A percentile compares a stretch with the other conserved stretches of the same genome.
phyloP scores from a whole-genome alignment of 2,329 filamentous ascomycete species.

The Sclerotinia glacialis region DNA sequence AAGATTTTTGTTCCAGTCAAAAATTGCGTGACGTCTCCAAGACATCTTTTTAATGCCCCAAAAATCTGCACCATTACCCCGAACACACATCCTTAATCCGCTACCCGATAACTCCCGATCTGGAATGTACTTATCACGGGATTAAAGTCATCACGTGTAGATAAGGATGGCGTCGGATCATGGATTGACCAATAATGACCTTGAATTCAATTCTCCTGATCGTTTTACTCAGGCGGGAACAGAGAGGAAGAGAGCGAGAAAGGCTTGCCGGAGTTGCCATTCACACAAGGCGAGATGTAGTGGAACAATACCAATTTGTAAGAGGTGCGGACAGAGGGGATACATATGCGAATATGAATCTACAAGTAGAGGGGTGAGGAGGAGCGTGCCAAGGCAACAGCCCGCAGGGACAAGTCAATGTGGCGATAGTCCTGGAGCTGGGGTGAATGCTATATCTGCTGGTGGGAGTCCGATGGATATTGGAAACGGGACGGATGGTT shows the following conservation, averaged over 20 bases:
- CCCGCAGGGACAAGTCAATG: conserved; percentile 8
- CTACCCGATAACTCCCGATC: conserved; percentile 1
- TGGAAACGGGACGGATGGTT: conserved; percentile 4
- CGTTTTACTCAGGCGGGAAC: conserved; percentile 20
- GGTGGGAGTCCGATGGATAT: conserved; percentile 19
- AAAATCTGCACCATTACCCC: conserved; percentile 5
- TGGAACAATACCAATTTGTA: conserved; percentile 18
- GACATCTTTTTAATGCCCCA: conserved; percentile 8
- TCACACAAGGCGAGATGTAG: conserved; percentile 20
- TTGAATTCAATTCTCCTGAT: conserved; percentile 21
- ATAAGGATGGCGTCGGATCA: conserved; percentile 13
- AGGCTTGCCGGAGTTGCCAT: conserved; percentile 21
- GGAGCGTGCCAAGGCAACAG: conserved; percentile 15
- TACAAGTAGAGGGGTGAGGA: conserved; percentile 9
- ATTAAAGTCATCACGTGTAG: conserved; percentile 15
- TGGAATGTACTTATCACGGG: conserved; percentile 4
- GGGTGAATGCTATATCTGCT: neutral
- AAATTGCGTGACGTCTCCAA: conserved; percentile 9
- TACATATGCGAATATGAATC: conserved; percentile 22
- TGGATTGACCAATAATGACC: conserved; percentile 14
- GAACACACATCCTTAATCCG: neutral
- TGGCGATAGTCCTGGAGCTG: conserved; percentile 12
- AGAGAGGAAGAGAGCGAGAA: conserved; percentile 14
- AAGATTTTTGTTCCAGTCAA: conserved; percentile 2
- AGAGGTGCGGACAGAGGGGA: conserved; percentile 19